Evolutionary conservation across 768 basidiomycete species (phyloP).

Genomic region (Tricholoma matsutake): DNA sequence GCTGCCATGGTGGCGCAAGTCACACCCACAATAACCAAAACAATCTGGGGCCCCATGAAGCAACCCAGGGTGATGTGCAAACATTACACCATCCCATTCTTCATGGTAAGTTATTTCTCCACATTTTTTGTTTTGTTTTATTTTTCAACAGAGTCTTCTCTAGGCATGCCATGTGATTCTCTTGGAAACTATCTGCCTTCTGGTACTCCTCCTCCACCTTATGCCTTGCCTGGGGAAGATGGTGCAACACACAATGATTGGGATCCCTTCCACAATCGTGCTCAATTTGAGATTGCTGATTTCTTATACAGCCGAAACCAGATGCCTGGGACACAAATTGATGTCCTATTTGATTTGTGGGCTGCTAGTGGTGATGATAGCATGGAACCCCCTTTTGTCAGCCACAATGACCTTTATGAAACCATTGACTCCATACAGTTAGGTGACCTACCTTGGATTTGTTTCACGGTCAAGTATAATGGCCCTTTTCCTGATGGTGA

Average conservation of each 20-base stretch:
- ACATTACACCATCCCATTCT: neutral
- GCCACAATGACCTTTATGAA: slow-evolving; percentile 27
- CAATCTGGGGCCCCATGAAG: neutral
- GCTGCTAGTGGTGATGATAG: slow-evolving; percentile 6
- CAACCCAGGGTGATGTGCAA: neutral
- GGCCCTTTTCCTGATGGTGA: slow-evolving; percentile 15
- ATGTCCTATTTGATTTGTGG: slow-evolving; percentile 6
- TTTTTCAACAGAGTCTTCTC: neutral
- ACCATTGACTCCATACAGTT: slow-evolving; percentile 34
- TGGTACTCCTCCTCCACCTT: neutral
- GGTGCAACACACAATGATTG: neutral
- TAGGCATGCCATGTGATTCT: slow-evolving; percentile 1
- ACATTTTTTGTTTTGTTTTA: neutral
- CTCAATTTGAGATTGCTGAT: slow-evolving; percentile 6
- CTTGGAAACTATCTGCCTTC: neutral
- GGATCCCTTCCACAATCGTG: slow-evolving; percentile 2
- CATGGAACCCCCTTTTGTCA: slow-evolving; percentile 27
- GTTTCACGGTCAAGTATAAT: slow-evolving; percentile 27
- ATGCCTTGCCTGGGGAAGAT: neutral
- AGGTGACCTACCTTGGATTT: slow-evolving; percentile 36
- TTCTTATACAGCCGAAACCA: slow-evolving; percentile 1
- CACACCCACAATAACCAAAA: neutral
- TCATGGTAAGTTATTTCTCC: neutral
- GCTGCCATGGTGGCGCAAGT: neutral
- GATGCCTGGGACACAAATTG: slow-evolving; percentile 6